phyloP scores from a whole-genome alignment of 805 yeast species.

The Cyberlindnera subsufficiens region DNA sequence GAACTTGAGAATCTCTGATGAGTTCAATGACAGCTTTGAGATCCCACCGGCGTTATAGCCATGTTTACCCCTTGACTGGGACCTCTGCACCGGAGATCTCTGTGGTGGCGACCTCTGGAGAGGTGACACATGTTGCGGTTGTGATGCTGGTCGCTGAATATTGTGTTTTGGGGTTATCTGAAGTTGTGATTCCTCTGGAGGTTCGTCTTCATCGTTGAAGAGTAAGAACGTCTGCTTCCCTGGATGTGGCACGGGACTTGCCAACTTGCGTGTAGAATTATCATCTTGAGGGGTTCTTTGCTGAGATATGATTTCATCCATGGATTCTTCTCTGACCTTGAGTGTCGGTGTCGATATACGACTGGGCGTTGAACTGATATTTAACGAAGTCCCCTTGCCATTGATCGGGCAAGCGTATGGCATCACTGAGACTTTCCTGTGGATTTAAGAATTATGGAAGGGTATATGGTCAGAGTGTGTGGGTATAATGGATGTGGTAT shows the following conservation, averaged over 20 bases:
- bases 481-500: too few species aligned
- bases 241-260: not conserved
- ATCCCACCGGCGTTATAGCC: constrained; percentile 17
- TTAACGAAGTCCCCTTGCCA: constrained; percentile 14
- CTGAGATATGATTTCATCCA: too few species aligned
- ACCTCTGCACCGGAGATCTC: constrained; percentile 5
- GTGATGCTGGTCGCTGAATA: too few species aligned
- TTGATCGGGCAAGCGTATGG: constrained; percentile 25
- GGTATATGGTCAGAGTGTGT: too few species aligned
- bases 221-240: constrained; percentile 11
- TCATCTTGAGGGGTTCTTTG: too few species aligned
- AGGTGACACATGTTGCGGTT: not conserved
- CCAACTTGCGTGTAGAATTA: not conserved
- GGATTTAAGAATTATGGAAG: too few species aligned
- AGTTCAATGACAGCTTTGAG: constrained; percentile 25
- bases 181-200: not conserved
- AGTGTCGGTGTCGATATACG: constrained; percentile 3
- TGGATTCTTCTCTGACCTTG: too few species aligned
- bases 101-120: constrained; percentile 2
- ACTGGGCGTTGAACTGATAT: constrained; percentile 3
- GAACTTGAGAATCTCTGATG: constrained; percentile 48
- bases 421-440: constrained; percentile 6
- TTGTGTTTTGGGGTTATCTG: not conserved
- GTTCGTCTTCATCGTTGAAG: constrained; percentile 18
- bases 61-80: constrained; percentile 7